phyloP scores from a whole-genome alignment of 176 grass and related monocot genomes.

The Zoysia japonica region DNA sequence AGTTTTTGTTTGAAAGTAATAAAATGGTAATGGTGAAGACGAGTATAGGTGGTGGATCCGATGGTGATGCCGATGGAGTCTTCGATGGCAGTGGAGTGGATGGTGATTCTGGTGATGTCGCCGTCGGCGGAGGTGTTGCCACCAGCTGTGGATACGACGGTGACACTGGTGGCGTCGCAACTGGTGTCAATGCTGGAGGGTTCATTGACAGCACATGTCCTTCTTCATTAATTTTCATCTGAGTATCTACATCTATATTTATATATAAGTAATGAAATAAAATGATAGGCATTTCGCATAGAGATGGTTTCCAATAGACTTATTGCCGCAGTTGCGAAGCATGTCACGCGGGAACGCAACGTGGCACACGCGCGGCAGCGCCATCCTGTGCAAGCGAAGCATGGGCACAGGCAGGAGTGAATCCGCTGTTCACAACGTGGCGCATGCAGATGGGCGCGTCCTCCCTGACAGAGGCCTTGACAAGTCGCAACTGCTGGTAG shows the following conservation, averaged over 20 bases:
- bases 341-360: neutral
- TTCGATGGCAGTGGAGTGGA: neutral
- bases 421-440: neutral
- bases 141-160: neutral
- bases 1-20: too few relatives aligned
- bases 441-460: conserved; percentile 9
- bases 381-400: neutral
- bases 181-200: neutral
- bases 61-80: too few relatives aligned
- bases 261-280: neutral
- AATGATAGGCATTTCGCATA: neutral
- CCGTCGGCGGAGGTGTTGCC: neutral
- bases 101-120: neutral
- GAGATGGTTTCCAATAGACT: neutral
- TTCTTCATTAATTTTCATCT: neutral
- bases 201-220: conserved; percentile 16
- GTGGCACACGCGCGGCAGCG: neutral
- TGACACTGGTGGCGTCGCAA: neutral
- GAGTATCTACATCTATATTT: neutral
- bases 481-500: too few relatives aligned
- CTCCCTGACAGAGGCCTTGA: neutral
- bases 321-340: conserved; percentile 2
- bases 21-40: too few relatives aligned
- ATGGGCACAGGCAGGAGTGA: neutral
- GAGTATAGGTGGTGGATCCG: too few relatives aligned